Evolutionary conservation across 345 rosid species (phyloP), one percentile per base, ranked within the genome.

Genomic region (Salix exigua): DNA sequence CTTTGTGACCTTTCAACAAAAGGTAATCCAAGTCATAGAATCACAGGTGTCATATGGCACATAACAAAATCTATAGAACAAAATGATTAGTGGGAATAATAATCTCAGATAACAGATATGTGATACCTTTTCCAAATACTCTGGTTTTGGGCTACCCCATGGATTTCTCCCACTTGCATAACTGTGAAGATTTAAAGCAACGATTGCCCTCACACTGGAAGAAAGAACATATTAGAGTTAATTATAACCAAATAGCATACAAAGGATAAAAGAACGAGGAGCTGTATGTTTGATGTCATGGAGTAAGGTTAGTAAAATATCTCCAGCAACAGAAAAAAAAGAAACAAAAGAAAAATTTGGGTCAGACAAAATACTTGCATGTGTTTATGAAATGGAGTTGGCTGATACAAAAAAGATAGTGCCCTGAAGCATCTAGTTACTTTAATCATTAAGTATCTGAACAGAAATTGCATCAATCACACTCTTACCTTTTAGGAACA

Each of bases 131-230:
- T 94, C 97, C 86, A 96, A 74, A 85, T 96, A 96, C 16, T 87
- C 88, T 58, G 90, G 96, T 78, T 85, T 89, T 72, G 94, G 87
- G 78, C 82, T 86, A 38, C 97, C 99, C 99, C 98, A 96, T 6
- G 98, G 99, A 73, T 90, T 88, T 82, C 99, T 87, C 75, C 99
- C 99, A 83, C 98, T 94, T 66, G 89, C 99, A 73, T 96, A 96
- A 78, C 78, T 96, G 81, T 89, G 88, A 86, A 96, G 96, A 86
- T 96, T 94, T 80, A 96, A 82, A 75, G 88, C 94, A 75, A 96
- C 97, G 37, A 96, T 89, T 28, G 99, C 97, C 88, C 99, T 88
- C 37, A 96, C 91, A 80, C 98, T 96, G 80, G 40, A 77, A 81
- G 62, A 48, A 38, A 25, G 76, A 68, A 18, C 33, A 21, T n/a